Percentiles rank a stretch among this genome's conserved stretches.
Evolutionary conservation across 148 eudicot species (phyloP).

Genomic region (Vaccinium corymbosum): DNA sequence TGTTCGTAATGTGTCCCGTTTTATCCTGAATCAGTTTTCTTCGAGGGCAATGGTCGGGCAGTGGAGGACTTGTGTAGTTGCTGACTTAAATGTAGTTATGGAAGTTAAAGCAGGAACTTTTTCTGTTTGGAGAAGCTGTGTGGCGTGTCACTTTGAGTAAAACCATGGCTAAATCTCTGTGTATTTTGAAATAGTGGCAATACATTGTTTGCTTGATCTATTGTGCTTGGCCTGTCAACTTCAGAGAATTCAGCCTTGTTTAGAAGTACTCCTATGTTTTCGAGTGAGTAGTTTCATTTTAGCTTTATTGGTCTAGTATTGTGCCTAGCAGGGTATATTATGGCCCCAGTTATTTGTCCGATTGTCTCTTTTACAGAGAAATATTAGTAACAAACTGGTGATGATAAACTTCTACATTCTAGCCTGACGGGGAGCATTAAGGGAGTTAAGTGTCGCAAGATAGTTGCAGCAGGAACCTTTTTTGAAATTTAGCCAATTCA

Average conservation of each 20-base stretch:
- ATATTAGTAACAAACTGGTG: background rate
- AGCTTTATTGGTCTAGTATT: background rate
- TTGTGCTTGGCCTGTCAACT: background rate
- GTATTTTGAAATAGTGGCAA: background rate
- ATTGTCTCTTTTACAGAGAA: background rate
- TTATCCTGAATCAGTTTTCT: background rate
- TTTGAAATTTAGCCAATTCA: background rate
- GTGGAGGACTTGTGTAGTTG: background rate
- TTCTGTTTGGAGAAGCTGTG: background rate
- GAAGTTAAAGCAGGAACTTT: background rate
- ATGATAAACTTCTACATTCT: background rate
- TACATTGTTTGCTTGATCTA: background rate
- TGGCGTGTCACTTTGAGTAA: background rate
- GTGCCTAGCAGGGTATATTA: background rate
- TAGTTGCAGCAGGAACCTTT: background rate
- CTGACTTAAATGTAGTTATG: background rate
- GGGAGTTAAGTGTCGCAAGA: background rate
- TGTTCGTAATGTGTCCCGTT: background rate
- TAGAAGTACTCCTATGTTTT: no score
- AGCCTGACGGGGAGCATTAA: background rate
- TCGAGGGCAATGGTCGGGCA: background rate
- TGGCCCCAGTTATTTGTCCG: background rate
- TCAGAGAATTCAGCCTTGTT: background rate
- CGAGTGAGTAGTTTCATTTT: background rate
- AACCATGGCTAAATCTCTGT: background rate